phyloP scores from a whole-genome alignment of 768 basidiomycete genomes.

The Lentinula lateritia region DNA sequence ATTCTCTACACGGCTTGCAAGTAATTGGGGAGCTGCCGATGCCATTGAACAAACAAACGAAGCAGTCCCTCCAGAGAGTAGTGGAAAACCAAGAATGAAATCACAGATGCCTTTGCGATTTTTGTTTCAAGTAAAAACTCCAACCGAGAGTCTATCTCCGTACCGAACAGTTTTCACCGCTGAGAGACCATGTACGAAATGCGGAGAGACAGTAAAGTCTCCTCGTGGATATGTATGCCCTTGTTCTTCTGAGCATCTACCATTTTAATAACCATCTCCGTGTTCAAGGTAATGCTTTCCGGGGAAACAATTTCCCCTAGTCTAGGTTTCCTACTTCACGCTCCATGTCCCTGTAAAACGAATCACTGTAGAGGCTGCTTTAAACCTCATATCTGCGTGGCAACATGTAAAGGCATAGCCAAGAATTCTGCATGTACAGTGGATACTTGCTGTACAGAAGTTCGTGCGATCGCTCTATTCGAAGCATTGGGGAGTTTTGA shows the following conservation, averaged over 20 bases:
- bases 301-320: constrained; percentile 22
- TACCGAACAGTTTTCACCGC: constrained; percentile 30
- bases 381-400: constrained; percentile 28
- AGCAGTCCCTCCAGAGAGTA: neutral
- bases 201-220: constrained; percentile 26
- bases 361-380: constrained; percentile 49
- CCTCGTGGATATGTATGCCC: constrained; percentile 37
- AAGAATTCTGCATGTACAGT: constrained; percentile 28
- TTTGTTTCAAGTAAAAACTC: constrained; percentile 10
- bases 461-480: constrained; percentile 45
- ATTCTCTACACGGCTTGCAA: constrained; percentile 1
- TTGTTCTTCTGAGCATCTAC: neutral
- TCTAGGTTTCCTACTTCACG: constrained; percentile 34
- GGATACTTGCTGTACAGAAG: constrained; percentile 38
- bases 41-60: neutral
- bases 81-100: neutral
- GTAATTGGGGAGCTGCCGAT: neutral
- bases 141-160: constrained; percentile 26
- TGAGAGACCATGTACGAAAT: constrained; percentile 31
- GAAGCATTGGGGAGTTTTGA: constrained; percentile 46
- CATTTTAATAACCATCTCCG: neutral
- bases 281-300: constrained; percentile 22
- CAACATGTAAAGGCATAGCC: constrained; percentile 34
- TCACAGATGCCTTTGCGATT: neutral
- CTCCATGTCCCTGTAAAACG: constrained; percentile 36